These are phyloP conservation scores for Penicillium sp. DNA, from an alignment of 2,329 filamentous ascomycete genomes.

Conservation along the genomic window DNA sequence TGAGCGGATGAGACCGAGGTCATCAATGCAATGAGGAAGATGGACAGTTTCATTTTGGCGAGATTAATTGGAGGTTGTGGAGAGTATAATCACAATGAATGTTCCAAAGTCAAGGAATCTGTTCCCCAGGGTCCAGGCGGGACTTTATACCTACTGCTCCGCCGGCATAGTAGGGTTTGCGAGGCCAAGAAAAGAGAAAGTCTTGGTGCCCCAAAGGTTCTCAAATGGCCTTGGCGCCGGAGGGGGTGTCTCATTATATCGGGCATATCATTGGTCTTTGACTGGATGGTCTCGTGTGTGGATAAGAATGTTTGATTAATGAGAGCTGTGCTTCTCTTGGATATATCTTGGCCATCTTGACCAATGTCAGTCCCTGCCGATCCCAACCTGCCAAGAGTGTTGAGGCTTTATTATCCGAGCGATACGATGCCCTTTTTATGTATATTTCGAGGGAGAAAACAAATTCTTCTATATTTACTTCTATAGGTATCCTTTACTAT, in stretches of 20 bases:
- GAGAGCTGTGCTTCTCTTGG: neutral
- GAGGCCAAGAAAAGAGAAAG: slow-evolving; percentile 13
- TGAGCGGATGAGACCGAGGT: slow-evolving; percentile 15
- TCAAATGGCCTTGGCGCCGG: slow-evolving; percentile 5
- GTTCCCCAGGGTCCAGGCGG: neutral
- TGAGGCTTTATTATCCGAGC: neutral
- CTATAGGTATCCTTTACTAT: neutral
- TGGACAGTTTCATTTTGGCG: slow-evolving; percentile 14
- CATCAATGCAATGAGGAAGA: slow-evolving; percentile 10
- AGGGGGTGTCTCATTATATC: neutral
- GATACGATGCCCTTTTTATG: too few relatives aligned
- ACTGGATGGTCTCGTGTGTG: neutral
- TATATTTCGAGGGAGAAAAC: neutral
- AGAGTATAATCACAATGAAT: neutral
- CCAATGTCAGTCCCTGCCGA: neutral
- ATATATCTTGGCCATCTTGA: neutral
- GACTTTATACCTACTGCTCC: slow-evolving; percentile 13
- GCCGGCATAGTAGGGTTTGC: neutral
- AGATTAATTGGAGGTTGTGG: neutral
- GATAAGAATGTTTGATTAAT: neutral
- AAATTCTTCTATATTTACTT: neutral
- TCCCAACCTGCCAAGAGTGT: neutral
- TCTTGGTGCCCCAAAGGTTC: slow-evolving; percentile 21
- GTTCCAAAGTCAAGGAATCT: neutral
- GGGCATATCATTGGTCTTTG: neutral